A percentile compares a stretch with the other conserved stretches of the same genome.
These are phyloP conservation scores for Penicillium fimorum DNA, from an alignment of 495 filamentous ascomycete genomes.

Conservation along the genomic window DNA sequence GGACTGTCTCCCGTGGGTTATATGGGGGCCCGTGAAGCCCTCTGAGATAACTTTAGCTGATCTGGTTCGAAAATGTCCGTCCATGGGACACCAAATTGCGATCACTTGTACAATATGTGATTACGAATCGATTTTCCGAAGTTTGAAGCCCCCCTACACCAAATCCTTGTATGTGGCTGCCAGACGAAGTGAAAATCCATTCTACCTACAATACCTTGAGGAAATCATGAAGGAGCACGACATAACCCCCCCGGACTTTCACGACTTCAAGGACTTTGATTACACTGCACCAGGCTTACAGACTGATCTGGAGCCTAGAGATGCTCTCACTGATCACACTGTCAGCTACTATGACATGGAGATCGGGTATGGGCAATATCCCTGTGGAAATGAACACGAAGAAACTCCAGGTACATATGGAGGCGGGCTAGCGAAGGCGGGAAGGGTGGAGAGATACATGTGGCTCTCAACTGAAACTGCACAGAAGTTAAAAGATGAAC, in stretches of 20 bases:
- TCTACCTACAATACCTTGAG: constrained; percentile 21
- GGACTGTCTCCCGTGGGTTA: constrained; percentile 21
- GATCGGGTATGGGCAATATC: constrained; percentile 16
- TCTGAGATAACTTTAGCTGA: constrained; percentile 16
- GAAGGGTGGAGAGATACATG: constrained; percentile 20
- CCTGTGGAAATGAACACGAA: constrained; percentile 7
- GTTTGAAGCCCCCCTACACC: constrained; percentile 19
- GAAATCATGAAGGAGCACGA: constrained; percentile 14
- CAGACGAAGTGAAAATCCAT: constrained; percentile 19
- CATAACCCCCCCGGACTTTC: background rate
- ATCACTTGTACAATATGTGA: constrained; percentile 21
- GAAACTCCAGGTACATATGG: constrained; percentile 13
- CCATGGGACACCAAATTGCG: constrained; percentile 23
- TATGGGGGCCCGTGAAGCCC: constrained; percentile 22
- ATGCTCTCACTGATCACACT: constrained; percentile 10
- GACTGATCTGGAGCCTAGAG: constrained; percentile 21
- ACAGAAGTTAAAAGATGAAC: constrained; percentile 20
- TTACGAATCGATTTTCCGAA: constrained; percentile 13
- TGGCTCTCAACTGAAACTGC: constrained; percentile 21
- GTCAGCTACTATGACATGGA: constrained; percentile 15
- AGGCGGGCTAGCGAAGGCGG: constrained; percentile 9
- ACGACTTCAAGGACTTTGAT: constrained; percentile 1
- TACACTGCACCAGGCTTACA: constrained; percentile 12
- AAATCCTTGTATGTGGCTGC: constrained; percentile 18
- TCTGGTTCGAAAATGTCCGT: constrained; percentile 20